Evolutionary conservation across 306 rosid genomes (phyloP).

Genomic region (Cucumis sativus): DNA sequence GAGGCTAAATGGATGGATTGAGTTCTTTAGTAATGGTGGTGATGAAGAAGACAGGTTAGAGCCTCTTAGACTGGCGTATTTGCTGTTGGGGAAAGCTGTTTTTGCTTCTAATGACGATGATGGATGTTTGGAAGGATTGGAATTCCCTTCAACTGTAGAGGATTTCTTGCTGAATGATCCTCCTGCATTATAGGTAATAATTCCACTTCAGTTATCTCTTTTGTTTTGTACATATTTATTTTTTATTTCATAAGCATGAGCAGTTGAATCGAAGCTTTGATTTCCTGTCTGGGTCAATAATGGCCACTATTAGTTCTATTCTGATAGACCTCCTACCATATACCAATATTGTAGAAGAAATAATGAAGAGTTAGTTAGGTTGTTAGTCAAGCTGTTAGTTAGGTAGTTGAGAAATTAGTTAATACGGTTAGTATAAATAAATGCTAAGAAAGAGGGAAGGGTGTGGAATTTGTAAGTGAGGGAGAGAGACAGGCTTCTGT

Average conservation of each 20-base stretch:
- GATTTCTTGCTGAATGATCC: conserved; percentile 64
- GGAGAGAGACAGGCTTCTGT: no score
- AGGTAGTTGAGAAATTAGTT: no score
- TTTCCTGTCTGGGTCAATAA: neutral
- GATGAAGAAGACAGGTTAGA: conserved; percentile 42
- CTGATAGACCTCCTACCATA: no score
- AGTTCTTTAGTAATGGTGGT: conserved; percentile 35
- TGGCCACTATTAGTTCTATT: neutral
- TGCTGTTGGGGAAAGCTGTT: conserved; percentile 68
- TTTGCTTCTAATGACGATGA: conserved; percentile 30
- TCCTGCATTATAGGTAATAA: conserved; percentile 21
- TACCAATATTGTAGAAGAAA: no score
- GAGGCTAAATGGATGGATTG: conserved; percentile 79
- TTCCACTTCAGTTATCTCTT: neutral
- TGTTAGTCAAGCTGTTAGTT: no score
- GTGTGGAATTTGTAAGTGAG: no score
- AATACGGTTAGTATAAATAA: no score
- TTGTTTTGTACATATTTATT: neutral
- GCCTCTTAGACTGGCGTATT: conserved; percentile 66
- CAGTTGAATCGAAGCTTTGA: neutral
- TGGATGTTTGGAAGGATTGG: conserved; percentile 43
- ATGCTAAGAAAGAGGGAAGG: no score
- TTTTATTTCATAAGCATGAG: neutral
- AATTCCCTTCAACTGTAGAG: conserved; percentile 57
- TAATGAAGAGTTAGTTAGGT: no score